These are phyloP conservation scores for Cladophialophora immunda DNA, from an alignment of 2,329 filamentous ascomycete genomes.

Conservation along the genomic window DNA sequence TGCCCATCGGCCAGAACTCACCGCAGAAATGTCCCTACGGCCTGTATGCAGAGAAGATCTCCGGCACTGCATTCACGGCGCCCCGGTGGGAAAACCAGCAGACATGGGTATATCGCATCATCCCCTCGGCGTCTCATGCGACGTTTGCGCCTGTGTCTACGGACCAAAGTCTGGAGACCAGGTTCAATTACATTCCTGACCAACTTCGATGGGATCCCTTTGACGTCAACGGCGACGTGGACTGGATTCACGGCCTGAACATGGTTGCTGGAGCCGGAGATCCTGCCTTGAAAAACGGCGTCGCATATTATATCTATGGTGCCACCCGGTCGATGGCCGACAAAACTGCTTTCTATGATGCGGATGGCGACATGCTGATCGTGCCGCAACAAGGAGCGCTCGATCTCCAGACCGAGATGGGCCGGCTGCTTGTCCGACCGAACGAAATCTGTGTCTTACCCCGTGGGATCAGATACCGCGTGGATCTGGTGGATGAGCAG, in stretches of 20 bases:
- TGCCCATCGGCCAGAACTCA: slow-evolving; percentile 49
- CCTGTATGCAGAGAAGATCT: slow-evolving; percentile 42
- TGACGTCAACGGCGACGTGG: slow-evolving; percentile 55
- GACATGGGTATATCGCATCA: slow-evolving; percentile 67
- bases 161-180: not conserved
- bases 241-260: slow-evolving; percentile 68
- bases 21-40: slow-evolving; percentile 50
- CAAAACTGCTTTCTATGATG: slow-evolving; percentile 65
- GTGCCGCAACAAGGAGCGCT: slow-evolving; percentile 71
- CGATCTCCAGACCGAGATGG: slow-evolving; percentile 75
- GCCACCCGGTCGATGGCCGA: slow-evolving; percentile 64
- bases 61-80: slow-evolving; percentile 66
- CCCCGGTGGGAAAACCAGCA: slow-evolving; percentile 66
- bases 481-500: slow-evolving; percentile 62
- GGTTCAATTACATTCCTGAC: slow-evolving; percentile 53
- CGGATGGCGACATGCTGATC: slow-evolving; percentile 76
- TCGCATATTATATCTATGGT: slow-evolving; percentile 66
- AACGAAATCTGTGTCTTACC: slow-evolving; percentile 73
- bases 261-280: slow-evolving; percentile 67
- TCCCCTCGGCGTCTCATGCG: slow-evolving; percentile 63
- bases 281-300: slow-evolving; percentile 63
- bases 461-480: slow-evolving; percentile 69
- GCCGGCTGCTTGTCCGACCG: slow-evolving; percentile 69
- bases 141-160: slow-evolving; percentile 18
- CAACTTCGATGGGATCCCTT: slow-evolving; percentile 66